phyloP scores from a whole-genome alignment of 257 asterid genomes.

The Scutellaria galericulata region DNA sequence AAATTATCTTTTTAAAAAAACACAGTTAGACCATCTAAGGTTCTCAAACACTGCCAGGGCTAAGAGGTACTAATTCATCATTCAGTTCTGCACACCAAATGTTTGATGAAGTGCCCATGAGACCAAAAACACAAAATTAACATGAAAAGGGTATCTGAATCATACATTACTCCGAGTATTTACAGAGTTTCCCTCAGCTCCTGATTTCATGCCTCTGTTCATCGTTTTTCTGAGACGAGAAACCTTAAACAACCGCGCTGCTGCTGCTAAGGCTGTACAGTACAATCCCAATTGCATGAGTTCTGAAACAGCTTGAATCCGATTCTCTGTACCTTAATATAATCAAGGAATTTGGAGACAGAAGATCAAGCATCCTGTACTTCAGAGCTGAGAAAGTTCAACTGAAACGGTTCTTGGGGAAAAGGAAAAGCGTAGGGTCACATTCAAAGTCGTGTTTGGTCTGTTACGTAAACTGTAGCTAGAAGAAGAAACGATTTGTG shows the following conservation, averaged over 20 bases:
- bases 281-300: conserved; percentile 38
- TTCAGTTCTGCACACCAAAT: conserved; percentile 21
- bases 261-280: conserved; percentile 39
- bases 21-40: not conserved
- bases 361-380: conserved; percentile 23
- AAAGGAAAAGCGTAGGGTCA: not conserved
- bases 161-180: conserved; percentile 27
- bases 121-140: not conserved
- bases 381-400: not conserved
- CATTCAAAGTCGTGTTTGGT: conserved; percentile 20
- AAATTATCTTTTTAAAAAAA: not conserved
- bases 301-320: conserved; percentile 9
- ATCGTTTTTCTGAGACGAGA: conserved; percentile 15
- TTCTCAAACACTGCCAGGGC: conserved; percentile 9
- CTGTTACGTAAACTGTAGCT: not conserved
- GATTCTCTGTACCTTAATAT: not conserved
- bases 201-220: conserved; percentile 30
- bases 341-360: not conserved
- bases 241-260: conserved; percentile 23
- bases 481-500: not conserved
- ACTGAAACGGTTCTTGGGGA: conserved; percentile 7
- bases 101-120: conserved; percentile 32
- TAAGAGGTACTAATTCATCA: not conserved
- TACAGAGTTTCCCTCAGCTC: conserved; percentile 22
- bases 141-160: not conserved